phyloP scores from a whole-genome alignment of 805 yeast genomes.

The Ogataea siamensis region DNA sequence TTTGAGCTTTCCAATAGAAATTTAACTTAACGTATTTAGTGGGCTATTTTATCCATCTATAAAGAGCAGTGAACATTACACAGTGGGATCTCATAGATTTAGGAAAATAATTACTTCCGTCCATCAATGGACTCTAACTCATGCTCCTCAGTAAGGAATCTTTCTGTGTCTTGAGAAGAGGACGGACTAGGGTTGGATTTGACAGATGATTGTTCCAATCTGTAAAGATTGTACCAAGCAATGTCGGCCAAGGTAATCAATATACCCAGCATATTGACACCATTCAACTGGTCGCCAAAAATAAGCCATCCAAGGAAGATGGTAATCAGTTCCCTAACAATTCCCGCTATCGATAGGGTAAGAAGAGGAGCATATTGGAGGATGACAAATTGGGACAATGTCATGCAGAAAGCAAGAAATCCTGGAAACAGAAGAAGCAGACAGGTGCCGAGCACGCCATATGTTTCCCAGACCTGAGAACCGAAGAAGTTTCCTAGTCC shows the following conservation, averaged over 20 bases:
- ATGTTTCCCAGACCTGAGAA: constrained; percentile 58
- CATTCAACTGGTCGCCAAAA: constrained; percentile 67
- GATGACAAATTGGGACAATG: constrained; percentile 76
- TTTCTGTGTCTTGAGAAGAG: constrained; percentile 21
- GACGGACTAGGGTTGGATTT: constrained; percentile 10
- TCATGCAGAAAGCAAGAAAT: constrained; percentile 77
- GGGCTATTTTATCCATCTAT: background rate
- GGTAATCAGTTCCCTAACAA: constrained; percentile 85
- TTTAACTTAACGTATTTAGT: background rate
- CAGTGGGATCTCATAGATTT: no score
- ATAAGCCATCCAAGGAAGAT: constrained; percentile 62
- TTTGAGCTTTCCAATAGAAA: background rate
- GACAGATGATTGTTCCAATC: constrained; percentile 34
- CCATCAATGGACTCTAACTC: constrained; percentile 18
- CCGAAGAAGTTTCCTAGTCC: constrained; percentile 51
- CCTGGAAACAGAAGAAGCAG: constrained; percentile 72
- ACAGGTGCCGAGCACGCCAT: constrained; percentile 53
- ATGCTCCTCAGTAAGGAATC: constrained; percentile 15
- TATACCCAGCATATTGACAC: constrained; percentile 68
- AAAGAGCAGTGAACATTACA: background rate
- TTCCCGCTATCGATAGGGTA: constrained; percentile 83
- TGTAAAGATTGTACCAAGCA: constrained; percentile 69
- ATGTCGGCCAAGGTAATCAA: constrained; percentile 69
- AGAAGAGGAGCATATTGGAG: constrained; percentile 76
- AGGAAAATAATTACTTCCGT: constrained; percentile 6